These are phyloP conservation scores for Corchorus olitorius DNA, from an alignment of 345 rosid genomes.

Conservation along the genomic window DNA sequence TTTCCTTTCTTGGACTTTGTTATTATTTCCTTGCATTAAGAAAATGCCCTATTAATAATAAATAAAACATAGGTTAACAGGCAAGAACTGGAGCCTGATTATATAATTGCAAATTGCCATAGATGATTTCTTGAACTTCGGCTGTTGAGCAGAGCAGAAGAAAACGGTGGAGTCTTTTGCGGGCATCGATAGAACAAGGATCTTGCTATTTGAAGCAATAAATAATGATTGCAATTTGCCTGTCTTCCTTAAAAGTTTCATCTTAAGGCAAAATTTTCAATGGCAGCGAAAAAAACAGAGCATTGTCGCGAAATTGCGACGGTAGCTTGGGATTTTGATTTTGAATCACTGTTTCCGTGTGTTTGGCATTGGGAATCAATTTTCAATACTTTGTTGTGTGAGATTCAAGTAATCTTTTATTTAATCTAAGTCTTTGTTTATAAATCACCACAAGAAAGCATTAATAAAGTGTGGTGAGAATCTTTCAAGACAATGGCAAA, in stretches of 20 bases:
- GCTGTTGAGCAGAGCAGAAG: background rate
- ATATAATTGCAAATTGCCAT: background rate
- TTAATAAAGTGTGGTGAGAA: background rate
- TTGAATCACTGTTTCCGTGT: constrained; percentile 4
- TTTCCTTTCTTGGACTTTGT: background rate
- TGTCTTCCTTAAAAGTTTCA: background rate
- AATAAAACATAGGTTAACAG: too few relatives aligned
- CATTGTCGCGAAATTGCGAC: background rate
- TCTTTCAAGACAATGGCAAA: background rate
- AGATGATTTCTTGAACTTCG: background rate
- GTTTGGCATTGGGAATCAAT: background rate
- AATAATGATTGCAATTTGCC: background rate
- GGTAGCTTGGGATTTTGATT: background rate
- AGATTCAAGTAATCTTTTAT: constrained; percentile 2
- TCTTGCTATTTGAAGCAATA: background rate
- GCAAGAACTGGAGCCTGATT: background rate
- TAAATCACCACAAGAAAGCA: background rate
- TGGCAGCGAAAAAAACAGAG: background rate
- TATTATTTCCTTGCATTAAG: background rate
- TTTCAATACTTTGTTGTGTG: background rate
- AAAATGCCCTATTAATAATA: background rate
- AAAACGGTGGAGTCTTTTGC: background rate
- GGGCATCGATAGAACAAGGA: background rate
- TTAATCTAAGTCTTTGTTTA: background rate
- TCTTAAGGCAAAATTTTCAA: constrained; percentile 6